phyloP scores from a whole-genome alignment of 106 monocot genomes.

The Dendrobium officinale region DNA sequence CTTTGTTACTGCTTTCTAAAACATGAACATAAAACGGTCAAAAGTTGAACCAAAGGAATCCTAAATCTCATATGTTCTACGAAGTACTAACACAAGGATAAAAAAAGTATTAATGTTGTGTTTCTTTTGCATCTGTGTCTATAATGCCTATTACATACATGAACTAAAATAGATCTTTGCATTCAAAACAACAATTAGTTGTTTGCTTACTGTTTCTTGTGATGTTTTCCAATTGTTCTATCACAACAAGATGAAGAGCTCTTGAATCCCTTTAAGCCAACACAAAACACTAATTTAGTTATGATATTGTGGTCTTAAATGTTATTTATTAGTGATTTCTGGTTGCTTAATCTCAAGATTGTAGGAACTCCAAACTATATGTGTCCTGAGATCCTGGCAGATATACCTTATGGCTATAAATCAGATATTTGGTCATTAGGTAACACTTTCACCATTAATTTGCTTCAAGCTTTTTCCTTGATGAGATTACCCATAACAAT shows the following conservation, averaged over 20 bases:
- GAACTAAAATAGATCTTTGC: no score
- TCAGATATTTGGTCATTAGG: slow-evolving; percentile 99
- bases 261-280: no score
- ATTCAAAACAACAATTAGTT: no score
- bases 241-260: no score
- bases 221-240: no score
- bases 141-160: no score
- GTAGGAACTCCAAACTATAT: slow-evolving; percentile 93
- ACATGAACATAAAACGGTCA: no score
- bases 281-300: neutral
- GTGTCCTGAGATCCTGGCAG: slow-evolving; percentile 96
- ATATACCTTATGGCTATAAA: slow-evolving; percentile 93
- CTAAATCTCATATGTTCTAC: neutral
- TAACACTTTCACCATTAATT: slow-evolving; percentile 11
- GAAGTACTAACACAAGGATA: neutral
- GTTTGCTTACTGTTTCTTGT: no score
- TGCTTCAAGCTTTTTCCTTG: neutral
- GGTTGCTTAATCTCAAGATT: slow-evolving; percentile 34
- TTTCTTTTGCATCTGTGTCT: no score
- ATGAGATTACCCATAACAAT: neutral
- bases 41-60: no score
- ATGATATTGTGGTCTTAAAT: neutral
- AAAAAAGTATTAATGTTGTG: no score
- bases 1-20: no score
- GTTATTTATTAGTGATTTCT: neutral